These are phyloP conservation scores for Pythium folliculosum DNA, from an alignment of 352 stramenopile species.

Conservation along the genomic window DNA sequence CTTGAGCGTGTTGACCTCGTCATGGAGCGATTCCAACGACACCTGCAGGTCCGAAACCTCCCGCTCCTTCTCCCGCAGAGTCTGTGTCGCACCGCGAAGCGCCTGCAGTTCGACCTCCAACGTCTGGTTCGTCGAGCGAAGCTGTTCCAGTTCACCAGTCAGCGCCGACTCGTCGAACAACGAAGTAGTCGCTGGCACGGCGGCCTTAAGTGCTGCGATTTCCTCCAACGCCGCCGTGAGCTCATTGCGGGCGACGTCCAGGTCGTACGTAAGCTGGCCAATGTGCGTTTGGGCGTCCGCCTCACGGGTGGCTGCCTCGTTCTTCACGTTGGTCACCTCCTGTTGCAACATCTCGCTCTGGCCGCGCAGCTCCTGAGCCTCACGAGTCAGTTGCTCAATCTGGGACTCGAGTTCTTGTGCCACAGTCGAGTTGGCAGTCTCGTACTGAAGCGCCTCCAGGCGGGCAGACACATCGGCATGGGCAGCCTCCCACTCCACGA, in stretches of 20 bases:
- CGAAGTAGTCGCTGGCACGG: slow-evolving; percentile 4
- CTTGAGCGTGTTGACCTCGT: slow-evolving; percentile 23
- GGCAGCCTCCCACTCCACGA: slow-evolving; percentile 19
- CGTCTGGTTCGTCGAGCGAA: slow-evolving; percentile 9
- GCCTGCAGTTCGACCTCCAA: slow-evolving; percentile 18
- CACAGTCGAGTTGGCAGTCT: neutral
- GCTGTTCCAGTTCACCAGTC: slow-evolving; percentile 14
- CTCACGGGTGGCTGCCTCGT: neutral
- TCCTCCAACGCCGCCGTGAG: slow-evolving; percentile 6
- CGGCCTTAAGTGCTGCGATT: slow-evolving; percentile 9
- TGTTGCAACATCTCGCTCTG: slow-evolving; percentile 13
- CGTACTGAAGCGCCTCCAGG: slow-evolving; percentile 12
- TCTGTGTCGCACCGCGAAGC: slow-evolving; percentile 7
- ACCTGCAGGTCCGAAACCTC: slow-evolving; percentile 19
- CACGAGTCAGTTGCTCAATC: slow-evolving; percentile 13
- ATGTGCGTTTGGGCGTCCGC: slow-evolving; percentile 5
- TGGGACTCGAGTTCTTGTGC: slow-evolving; percentile 13
- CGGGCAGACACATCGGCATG: slow-evolving; percentile 12
- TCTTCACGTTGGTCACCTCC: neutral
- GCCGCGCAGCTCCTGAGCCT: slow-evolving; percentile 14
- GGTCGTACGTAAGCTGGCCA: slow-evolving; percentile 4
- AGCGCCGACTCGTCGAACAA: slow-evolving; percentile 1
- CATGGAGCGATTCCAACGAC: slow-evolving; percentile 19
- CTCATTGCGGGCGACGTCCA: neutral
- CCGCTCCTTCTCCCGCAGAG: slow-evolving; percentile 22